Evolutionary conservation across 2,329 filamentous ascomycete species (phyloP), one percentile per base, ranked within the genome.

Genomic region (Furcasterigmium sp.): DNA sequence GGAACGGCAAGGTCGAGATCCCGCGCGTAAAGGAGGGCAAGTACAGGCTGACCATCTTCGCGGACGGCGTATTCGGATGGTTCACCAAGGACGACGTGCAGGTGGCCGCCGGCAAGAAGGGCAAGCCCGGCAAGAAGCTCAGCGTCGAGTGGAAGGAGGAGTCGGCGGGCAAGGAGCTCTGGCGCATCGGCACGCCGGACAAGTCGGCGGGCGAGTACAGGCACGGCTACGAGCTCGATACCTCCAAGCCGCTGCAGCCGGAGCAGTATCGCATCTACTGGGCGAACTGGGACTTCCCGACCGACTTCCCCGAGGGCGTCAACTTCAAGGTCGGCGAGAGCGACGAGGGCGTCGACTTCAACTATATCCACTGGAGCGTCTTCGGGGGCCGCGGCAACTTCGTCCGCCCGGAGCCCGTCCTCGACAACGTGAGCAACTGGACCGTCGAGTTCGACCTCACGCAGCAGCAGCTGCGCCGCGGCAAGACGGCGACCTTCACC

Each of bases 301-400:
- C 63, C 2, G 79, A 84, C 37, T 84, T 82, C 51, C 78, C 80
- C 0, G 50, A 72, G 0, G 79, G 80, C 4, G 69, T 84, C 1
- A 67, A 63, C 18, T 85, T 76, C 60, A 69, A 70, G 13, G 70
- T 84, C 2, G 78, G 79, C 9, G 58, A 71, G 53, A 73, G 70
- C 46, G 58, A 76, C 20, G 64, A 64, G 15, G 60, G 59, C 0
- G 56, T 61, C 10, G 76, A 80, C 51, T 65, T 81, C 46, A 84
- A 84, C 58, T 82, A 82, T 43, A 73, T 83, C 4, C 81, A 84
- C 55, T 84, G 80, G 81, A 76, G 72, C 44, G 77, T 80, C 8
- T 83, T 80, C 51, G 78, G 79, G 2, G 74, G 75, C 6, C 63
- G 73, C 21, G 75, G 65, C 2, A 74, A 80, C 56, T 69, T 58